Percentiles rank a stretch among this genome's conserved stretches.
Evolutionary conservation across 1,139 yeast species (phyloP).

Genomic region (Suhomyces yuchorum): DNA sequence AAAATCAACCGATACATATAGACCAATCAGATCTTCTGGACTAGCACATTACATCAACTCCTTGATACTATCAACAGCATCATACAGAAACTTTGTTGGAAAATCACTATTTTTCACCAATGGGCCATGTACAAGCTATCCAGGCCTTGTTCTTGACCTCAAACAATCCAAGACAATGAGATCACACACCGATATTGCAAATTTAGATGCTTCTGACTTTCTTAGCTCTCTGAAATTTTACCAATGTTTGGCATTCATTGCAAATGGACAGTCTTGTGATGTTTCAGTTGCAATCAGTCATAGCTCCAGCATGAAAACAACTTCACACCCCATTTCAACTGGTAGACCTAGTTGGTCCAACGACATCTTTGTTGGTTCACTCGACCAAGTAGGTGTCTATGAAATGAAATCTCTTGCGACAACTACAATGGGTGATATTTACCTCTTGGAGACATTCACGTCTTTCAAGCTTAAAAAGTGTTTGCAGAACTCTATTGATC

Average conservation of each 20-base stretch:
- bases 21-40: conserved; percentile 38
- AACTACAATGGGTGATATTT: conserved; percentile 34
- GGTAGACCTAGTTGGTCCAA: conserved; percentile 32
- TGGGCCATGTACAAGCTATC: conserved; percentile 41
- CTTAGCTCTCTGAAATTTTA: conserved; percentile 31
- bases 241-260: conserved; percentile 30
- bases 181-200: conserved; percentile 38
- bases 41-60: conserved; percentile 32
- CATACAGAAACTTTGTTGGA: conserved; percentile 27
- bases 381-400: conserved; percentile 45
- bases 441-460: conserved; percentile 29
- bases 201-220: conserved; percentile 31
- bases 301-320: conserved; percentile 26
- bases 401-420: conserved; percentile 39
- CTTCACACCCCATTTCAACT: conserved; percentile 24
- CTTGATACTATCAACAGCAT: conserved; percentile 22
- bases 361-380: conserved; percentile 37
- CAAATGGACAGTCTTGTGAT: conserved; percentile 33
- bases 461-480: conserved; percentile 23
- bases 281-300: conserved; percentile 23
- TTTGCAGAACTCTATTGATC: conserved; percentile 10
- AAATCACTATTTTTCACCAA: conserved; percentile 31
- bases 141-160: conserved; percentile 34
- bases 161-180: conserved; percentile 22
- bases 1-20: conserved; percentile 28